Percentiles rank a stretch among this genome's conserved stretches.
Conservation (phyloP, 176 grass and related monocot genomes). For the Pontederia paniculata region DNA sequence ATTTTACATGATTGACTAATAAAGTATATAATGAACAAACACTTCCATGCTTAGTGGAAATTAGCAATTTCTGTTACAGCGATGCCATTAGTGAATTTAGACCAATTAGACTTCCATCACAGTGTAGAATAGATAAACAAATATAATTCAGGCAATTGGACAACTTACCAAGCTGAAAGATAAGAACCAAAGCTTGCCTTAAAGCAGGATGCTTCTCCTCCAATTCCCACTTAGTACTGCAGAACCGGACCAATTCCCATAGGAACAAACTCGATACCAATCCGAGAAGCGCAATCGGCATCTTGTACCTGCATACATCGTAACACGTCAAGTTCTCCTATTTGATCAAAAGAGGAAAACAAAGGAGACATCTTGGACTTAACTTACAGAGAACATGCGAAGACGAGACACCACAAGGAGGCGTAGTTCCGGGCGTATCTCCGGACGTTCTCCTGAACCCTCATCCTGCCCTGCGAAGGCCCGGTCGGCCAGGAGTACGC, state of each 20-base stretch:
- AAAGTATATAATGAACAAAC: too few relatives aligned
- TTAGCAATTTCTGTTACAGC: too few relatives aligned
- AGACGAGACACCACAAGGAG: constrained; percentile 49
- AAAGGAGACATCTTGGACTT: neutral
- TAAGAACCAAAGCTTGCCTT: constrained; percentile 33
- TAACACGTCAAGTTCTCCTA: too few relatives aligned
- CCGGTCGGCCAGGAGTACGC: constrained; percentile 77
- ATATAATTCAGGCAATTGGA: too few relatives aligned
- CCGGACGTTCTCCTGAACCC: constrained; percentile 90
- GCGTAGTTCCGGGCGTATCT: constrained; percentile 80
- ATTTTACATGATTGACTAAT: too few relatives aligned
- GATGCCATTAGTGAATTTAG: too few relatives aligned
- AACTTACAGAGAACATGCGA: constrained; percentile 71
- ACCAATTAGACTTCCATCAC: too few relatives aligned
- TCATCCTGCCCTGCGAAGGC: constrained; percentile 58
- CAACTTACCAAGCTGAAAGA: constrained; percentile 45
- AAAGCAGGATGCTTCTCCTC: constrained; percentile 28
- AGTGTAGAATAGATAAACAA: too few relatives aligned
- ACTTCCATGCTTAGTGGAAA: too few relatives aligned
- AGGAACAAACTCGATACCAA: constrained; percentile 45
- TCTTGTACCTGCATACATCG: constrained; percentile 42
- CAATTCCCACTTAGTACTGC: constrained; percentile 37
- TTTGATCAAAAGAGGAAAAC: neutral
- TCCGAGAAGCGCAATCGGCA: constrained; percentile 69
- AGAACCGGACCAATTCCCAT: constrained; percentile 68